A percentile compares a stretch with the other conserved stretches of the same genome.
These are phyloP conservation scores for Ceratobasidium sp. DNA, from an alignment of 1,284 basidiomycete species.

Conservation along the genomic window DNA sequence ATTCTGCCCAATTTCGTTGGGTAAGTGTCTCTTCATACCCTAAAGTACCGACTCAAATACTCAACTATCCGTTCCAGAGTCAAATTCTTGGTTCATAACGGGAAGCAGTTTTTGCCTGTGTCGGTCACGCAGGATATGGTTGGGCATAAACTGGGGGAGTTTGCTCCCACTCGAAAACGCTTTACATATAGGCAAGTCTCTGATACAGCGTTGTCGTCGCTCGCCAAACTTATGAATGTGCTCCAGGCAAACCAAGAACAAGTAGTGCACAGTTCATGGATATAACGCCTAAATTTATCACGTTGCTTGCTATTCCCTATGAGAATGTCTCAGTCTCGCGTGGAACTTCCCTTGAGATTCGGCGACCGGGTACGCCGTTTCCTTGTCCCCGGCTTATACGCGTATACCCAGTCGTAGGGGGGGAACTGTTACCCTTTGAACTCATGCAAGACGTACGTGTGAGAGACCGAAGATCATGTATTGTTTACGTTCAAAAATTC, in stretches of 20 bases:
- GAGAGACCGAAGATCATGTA: no score
- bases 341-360: no score
- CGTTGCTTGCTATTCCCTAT: background rate
- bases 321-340: no score
- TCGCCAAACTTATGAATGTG: background rate
- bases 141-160: constrained; percentile 97
- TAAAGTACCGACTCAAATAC: constrained; percentile 30
- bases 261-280: constrained; percentile 50
- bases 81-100: constrained; percentile 94
- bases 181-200: constrained; percentile 79
- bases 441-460: no score
- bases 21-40: constrained; percentile 60
- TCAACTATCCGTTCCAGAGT: constrained; percentile 65
- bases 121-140: constrained; percentile 97
- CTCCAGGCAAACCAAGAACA: constrained; percentile 57
- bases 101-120: constrained; percentile 90
- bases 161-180: constrained; percentile 84
- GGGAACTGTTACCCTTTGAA: no score
- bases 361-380: no score
- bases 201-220: constrained; percentile 19
- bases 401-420: no score
- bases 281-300: constrained; percentile 19
- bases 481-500: no score
- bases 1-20: constrained; percentile 96
- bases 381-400: no score